Conservation (phyloP, 805 yeast genomes). For the Saccharomycopsis sp. region DNA sequence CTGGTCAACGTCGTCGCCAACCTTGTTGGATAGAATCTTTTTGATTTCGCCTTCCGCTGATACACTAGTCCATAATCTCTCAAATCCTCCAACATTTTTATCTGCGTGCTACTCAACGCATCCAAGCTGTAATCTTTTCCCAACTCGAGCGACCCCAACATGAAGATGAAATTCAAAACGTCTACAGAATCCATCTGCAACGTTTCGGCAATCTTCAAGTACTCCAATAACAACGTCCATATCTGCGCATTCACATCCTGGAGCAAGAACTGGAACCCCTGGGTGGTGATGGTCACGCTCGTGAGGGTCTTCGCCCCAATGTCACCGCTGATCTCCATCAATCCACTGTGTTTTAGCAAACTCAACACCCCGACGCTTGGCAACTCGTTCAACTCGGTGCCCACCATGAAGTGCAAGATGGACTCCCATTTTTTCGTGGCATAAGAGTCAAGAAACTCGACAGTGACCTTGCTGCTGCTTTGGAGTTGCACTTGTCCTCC, state of each 20-base stretch:
- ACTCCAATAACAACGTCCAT: constrained; percentile 86
- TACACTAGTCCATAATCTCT: constrained; percentile 88
- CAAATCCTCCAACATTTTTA: constrained; percentile 78
- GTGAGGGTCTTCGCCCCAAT: constrained; percentile 4
- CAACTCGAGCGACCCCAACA: constrained; percentile 84
- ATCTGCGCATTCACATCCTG: constrained; percentile 92
- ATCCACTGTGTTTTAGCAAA: constrained; percentile 66
- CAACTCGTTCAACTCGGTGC: constrained; percentile 59
- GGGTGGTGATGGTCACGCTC: constrained; percentile 53
- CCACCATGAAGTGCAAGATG: constrained; percentile 95
- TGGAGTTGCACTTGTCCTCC: constrained; percentile 27
- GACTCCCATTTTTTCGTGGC: constrained; percentile 91
- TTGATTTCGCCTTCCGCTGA: constrained; percentile 46
- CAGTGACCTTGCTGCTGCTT: constrained; percentile 48
- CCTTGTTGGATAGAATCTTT: constrained; percentile 81
- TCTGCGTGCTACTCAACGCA: constrained; percentile 69
- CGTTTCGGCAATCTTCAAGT: constrained; percentile 73
- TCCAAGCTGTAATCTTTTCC: constrained; percentile 77
- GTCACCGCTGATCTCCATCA: constrained; percentile 61
- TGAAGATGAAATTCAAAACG: constrained; percentile 84
- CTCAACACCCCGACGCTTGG: constrained; percentile 81
- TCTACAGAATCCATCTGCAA: constrained; percentile 93
- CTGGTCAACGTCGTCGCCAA: constrained; percentile 85
- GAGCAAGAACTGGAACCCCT: constrained; percentile 86
- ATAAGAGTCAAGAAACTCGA: constrained; percentile 65